These are phyloP conservation scores for Fusarium brachygibbosum DNA, from an alignment of 2,329 filamentous ascomycete species.

Conservation along the genomic window DNA sequence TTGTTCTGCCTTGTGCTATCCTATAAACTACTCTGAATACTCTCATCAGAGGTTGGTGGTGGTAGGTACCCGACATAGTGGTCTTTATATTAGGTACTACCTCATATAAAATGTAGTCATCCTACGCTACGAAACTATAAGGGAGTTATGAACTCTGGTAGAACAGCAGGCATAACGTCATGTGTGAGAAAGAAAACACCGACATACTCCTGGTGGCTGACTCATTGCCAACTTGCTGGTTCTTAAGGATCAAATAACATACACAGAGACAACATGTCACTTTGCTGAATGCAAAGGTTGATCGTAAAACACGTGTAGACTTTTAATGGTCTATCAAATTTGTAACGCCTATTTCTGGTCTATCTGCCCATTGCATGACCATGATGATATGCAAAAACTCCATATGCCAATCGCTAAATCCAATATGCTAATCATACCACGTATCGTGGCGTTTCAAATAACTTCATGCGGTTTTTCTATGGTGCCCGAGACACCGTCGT, in stretches of 20 bases:
- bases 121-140: too few relatives aligned
- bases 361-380: conserved; percentile 38
- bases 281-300: neutral
- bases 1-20: neutral
- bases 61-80: too few relatives aligned
- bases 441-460: conserved; percentile 28
- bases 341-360: conserved; percentile 38
- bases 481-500: conserved; percentile 37
- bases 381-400: conserved; percentile 35
- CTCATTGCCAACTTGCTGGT: neutral
- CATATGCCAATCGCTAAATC: conserved; percentile 43
- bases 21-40: neutral
- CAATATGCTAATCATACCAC: conserved; percentile 39
- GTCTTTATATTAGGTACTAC: too few relatives aligned
- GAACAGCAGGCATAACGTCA: neutral
- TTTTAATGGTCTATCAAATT: conserved; percentile 31
- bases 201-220: neutral
- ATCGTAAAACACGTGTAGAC: conserved; percentile 15
- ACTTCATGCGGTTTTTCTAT: conserved; percentile 37
- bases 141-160: too few relatives aligned
- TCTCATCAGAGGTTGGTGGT: neutral
- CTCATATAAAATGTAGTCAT: too few relatives aligned
- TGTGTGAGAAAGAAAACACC: neutral
- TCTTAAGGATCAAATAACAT: neutral
- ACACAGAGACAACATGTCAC: neutral